These are phyloP conservation scores for Handroanthus guayacan DNA, from an alignment of 257 asterid genomes.

Conservation along the genomic window DNA sequence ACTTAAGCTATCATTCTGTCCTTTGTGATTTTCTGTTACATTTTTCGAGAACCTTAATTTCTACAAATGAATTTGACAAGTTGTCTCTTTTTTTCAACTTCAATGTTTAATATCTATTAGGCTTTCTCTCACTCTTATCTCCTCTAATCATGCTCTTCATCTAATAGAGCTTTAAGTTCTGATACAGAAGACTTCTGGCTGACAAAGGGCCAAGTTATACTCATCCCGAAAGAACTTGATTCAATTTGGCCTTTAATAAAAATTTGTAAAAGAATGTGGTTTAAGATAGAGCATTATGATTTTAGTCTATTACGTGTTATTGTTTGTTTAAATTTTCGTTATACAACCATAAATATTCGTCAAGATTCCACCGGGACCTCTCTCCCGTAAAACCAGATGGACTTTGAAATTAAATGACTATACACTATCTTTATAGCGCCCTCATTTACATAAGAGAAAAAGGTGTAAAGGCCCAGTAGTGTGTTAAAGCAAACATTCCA, in stretches of 20 bases:
- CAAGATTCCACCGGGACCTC: constrained; percentile 3
- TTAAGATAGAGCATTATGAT: neutral
- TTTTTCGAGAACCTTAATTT: constrained; percentile 6
- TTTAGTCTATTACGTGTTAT: neutral
- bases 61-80: neutral
- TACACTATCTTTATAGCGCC: neutral
- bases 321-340: neutral
- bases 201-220: no score
- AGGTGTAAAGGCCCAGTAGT: constrained; percentile 2
- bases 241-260: neutral
- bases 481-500: no score
- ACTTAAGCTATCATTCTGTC: neutral
- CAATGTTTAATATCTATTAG: constrained; percentile 10
- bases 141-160: constrained; percentile 95
- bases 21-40: neutral
- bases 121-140: constrained; percentile 92
- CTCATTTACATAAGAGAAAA: neutral
- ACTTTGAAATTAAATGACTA: constrained; percentile 8
- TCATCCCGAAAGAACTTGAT: constrained; percentile 18
- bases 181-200: constrained; percentile 80
- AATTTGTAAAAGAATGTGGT: constrained; percentile 10
- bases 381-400: neutral
- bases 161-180: constrained; percentile 77
- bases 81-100: constrained; percentile 16
- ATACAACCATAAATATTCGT: constrained; percentile 2